A percentile compares a stretch with the other conserved stretches of the same genome.
Evolutionary conservation across 768 basidiomycete species (phyloP).

Genomic region (Suillus luteus): DNA sequence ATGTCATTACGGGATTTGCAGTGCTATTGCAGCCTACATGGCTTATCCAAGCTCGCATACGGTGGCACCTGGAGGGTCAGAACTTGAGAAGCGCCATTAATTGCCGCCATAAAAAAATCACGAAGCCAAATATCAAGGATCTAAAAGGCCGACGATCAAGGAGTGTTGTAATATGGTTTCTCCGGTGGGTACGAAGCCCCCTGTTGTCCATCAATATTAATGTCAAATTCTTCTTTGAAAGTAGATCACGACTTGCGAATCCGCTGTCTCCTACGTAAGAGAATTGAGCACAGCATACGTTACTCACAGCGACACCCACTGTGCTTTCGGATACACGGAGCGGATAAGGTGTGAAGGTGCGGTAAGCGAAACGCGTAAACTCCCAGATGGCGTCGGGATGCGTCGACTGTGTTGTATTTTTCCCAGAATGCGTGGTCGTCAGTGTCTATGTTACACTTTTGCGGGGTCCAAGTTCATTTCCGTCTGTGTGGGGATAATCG

Average conservation of each 20-base stretch:
- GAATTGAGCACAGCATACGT: not conserved
- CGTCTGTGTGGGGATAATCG: not conserved
- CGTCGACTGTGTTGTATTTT: not conserved
- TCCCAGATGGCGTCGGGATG: no score
- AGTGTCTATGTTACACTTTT: not conserved
- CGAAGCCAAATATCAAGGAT: not conserved
- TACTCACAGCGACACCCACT: not conserved
- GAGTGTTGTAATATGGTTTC: not conserved
- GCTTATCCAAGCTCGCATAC: not conserved
- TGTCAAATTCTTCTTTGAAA: not conserved
- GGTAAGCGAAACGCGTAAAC: not conserved
- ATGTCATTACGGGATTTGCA: not conserved
- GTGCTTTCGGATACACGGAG: not conserved
- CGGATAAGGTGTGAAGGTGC: not conserved
- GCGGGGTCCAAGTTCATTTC: not conserved
- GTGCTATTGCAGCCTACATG: not conserved
- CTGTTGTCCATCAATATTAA: not conserved
- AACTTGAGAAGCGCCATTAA: not conserved
- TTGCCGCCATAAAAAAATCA: no score
- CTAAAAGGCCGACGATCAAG: not conserved
- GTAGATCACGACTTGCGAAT: not conserved
- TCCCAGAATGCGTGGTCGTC: not conserved
- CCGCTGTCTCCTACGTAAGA: not conserved
- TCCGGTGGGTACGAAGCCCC: not conserved
- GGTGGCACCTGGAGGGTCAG: not conserved